Conservation (phyloP, 2,329 filamentous ascomycete species). For the Aschersonia sp. region DNA sequence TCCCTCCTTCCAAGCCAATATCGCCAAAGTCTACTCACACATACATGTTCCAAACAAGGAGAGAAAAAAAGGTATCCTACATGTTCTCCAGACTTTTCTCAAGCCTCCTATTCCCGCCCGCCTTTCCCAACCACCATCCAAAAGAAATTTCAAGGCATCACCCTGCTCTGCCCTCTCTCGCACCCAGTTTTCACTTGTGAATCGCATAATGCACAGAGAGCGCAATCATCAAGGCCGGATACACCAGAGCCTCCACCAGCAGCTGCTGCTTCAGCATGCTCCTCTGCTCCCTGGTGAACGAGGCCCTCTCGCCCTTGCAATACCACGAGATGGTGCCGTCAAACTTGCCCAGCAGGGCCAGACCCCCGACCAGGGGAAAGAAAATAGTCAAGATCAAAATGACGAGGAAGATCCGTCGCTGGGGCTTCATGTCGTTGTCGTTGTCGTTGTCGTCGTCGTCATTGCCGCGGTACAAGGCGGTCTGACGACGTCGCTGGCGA, state of each 20-base stretch:
- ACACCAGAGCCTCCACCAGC: slow-evolving; percentile 17
- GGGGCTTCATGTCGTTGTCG: slow-evolving; percentile 11
- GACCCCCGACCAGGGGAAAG: slow-evolving; percentile 31
- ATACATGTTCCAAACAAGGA: background rate
- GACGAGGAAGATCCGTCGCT: slow-evolving; percentile 20
- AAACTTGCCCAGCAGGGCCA: slow-evolving; percentile 29
- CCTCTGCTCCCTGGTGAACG: slow-evolving; percentile 19
- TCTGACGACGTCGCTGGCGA: slow-evolving; percentile 3
- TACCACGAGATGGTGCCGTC: slow-evolving; percentile 32
- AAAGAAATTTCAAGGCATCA: no score
- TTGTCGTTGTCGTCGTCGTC: slow-evolving; percentile 1
- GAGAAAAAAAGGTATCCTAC: background rate
- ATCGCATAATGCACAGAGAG: slow-evolving; percentile 17
- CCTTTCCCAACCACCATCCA: no score
- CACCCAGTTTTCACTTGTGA: slow-evolving; percentile 1
- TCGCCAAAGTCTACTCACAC: no score
- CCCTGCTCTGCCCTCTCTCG: no score
- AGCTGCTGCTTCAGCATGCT: slow-evolving; percentile 21
- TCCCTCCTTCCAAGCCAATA: no score
- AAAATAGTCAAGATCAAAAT: slow-evolving; percentile 22
- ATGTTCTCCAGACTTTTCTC: background rate
- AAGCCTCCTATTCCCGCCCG: no score
- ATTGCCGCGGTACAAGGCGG: no score
- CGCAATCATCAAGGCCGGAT: slow-evolving; percentile 15
- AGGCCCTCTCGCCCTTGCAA: slow-evolving; percentile 28